phyloP scores from a whole-genome alignment of 257 asterid species.

The Solanum paucissectum region DNA sequence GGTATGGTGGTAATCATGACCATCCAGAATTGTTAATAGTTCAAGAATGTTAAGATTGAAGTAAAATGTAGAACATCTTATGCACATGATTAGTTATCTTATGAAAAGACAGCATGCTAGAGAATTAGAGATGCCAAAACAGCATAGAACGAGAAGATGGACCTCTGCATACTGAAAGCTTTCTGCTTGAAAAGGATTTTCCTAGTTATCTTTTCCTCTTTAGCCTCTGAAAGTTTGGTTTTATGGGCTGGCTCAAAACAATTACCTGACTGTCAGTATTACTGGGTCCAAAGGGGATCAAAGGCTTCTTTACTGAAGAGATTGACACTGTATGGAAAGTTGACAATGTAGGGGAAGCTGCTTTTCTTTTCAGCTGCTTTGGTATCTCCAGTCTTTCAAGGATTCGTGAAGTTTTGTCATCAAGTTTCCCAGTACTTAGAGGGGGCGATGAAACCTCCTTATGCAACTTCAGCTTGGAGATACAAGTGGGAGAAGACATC shows the following conservation, averaged over 20 bases:
- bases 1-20: not conserved
- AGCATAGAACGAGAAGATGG: not conserved
- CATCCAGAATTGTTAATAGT: not conserved
- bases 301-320: slow-evolving; percentile 56
- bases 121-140: not conserved
- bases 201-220: slow-evolving; percentile 48
- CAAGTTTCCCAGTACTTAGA: slow-evolving; percentile 42
- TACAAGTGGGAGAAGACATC: slow-evolving; percentile 31
- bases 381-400: slow-evolving; percentile 88
- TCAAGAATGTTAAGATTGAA: not conserved
- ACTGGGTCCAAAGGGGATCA: slow-evolving; percentile 43
- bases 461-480: slow-evolving; percentile 31
- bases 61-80: not conserved
- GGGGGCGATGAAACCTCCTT: slow-evolving; percentile 36
- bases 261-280: slow-evolving; percentile 24
- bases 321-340: slow-evolving; percentile 21
- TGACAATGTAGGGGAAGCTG: slow-evolving; percentile 41
- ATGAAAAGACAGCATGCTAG: not conserved
- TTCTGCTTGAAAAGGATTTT: not conserved
- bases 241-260: slow-evolving; percentile 53
- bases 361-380: slow-evolving; percentile 59
- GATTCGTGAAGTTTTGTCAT: slow-evolving; percentile 77
- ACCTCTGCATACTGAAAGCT: slow-evolving; percentile 5
- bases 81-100: not conserved
- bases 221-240: slow-evolving; percentile 68